Evolutionary conservation across 306 rosid genomes (phyloP).

Genomic region (Castanea crenata): DNA sequence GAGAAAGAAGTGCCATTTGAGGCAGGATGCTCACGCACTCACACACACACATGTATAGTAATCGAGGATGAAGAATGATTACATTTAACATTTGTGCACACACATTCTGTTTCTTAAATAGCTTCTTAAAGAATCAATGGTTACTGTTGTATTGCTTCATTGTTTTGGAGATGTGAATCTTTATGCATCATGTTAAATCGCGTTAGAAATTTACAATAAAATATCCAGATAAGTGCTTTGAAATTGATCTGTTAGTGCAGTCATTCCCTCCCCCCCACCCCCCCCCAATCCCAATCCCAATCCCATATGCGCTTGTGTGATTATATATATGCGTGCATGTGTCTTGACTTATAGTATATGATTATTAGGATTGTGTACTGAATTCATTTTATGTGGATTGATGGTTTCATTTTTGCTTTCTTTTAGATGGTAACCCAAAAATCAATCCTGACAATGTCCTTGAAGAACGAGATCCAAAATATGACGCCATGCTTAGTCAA

Average conservation of each 20-base stretch:
- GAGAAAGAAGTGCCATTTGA: too few species aligned
- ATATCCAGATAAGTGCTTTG: neutral
- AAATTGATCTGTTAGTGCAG: neutral
- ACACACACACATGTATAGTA: too few species aligned
- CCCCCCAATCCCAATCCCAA: too few species aligned
- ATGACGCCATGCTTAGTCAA: constrained; percentile 84
- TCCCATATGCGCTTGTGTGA: too few species aligned
- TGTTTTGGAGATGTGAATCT: neutral
- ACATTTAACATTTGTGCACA: too few species aligned
- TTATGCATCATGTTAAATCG: neutral
- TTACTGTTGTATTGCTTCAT: too few species aligned
- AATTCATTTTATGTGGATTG: constrained; percentile 18
- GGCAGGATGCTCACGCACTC: too few species aligned
- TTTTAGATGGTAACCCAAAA: constrained; percentile 47
- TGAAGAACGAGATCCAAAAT: constrained; percentile 76
- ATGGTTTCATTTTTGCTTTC: constrained; percentile 29
- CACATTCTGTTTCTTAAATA: too few species aligned
- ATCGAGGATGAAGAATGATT: too few species aligned
- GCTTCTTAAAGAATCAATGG: too few species aligned
- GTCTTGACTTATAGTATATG: neutral
- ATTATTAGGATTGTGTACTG: constrained; percentile 7
- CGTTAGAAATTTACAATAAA: neutral
- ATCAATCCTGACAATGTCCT: constrained; percentile 50
- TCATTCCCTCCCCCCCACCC: too few species aligned
- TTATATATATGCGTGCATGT: neutral